Conservation (phyloP, 805 yeast species). For the baker's yeast (Saccharomyces cerevisiae) region DNA sequence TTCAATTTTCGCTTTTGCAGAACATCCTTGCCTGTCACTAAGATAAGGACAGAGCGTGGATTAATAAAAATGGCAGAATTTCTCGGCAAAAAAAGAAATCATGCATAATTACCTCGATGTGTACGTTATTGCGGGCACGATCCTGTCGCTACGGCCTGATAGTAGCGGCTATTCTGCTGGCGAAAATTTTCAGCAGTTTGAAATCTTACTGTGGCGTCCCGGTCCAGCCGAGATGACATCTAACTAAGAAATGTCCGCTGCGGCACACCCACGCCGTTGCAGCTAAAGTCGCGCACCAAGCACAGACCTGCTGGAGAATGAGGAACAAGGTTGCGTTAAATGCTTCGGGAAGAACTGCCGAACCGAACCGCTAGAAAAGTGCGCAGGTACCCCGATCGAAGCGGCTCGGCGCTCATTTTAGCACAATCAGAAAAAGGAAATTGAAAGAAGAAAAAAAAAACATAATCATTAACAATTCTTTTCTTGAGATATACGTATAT, state of each 20-base stretch:
- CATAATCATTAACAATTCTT: background rate
- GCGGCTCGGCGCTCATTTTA: background rate
- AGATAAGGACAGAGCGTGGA: background rate
- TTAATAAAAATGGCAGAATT: background rate
- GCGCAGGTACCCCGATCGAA: background rate
- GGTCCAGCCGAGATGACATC: background rate
- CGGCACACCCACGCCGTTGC: background rate
- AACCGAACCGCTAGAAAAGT: background rate
- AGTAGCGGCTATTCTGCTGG: background rate
- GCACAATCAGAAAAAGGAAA: background rate
- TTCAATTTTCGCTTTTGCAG: background rate
- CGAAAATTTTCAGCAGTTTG: background rate
- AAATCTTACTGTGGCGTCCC: background rate
- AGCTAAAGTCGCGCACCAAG: background rate
- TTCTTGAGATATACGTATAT: background rate
- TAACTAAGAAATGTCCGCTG: background rate
- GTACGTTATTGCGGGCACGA: background rate
- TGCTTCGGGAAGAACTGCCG: background rate
- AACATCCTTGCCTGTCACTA: background rate
- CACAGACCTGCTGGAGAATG: background rate
- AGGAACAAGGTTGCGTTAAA: background rate
- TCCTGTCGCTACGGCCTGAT: background rate
- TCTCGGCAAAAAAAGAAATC: background rate
- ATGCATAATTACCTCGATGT: background rate
- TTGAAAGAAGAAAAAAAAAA: background rate